Evolutionary conservation across 179 eudicot genomes (phyloP).

Genomic region (Actinidia chinensis): DNA sequence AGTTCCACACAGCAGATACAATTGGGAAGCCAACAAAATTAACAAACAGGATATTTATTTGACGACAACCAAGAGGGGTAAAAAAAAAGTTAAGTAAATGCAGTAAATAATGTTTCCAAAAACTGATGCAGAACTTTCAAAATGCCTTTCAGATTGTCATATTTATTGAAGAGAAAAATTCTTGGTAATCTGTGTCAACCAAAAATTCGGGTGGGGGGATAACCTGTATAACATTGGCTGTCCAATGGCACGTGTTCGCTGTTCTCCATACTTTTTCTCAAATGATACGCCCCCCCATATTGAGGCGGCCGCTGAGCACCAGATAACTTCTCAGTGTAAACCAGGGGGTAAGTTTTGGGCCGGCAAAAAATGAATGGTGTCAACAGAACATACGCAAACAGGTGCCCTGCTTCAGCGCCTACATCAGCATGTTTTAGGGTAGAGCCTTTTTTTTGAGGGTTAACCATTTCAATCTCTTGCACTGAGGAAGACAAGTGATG

Average conservation of each 20-base stretch:
- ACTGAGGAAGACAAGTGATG: constrained; percentile 26
- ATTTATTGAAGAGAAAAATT: background rate
- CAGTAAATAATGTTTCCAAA: background rate
- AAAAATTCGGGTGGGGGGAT: too few species aligned
- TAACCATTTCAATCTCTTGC: constrained; percentile 22
- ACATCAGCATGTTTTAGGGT: constrained; percentile 19
- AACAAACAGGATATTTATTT: background rate
- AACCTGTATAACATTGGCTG: too few species aligned
- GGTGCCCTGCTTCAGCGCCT: constrained; percentile 45
- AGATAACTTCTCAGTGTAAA: too few species aligned
- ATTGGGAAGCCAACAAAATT: background rate
- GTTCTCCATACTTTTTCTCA: too few species aligned
- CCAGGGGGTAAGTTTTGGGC: constrained; percentile 45
- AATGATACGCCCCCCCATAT: too few species aligned
- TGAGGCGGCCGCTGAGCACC: too few species aligned
- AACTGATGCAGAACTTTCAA: background rate
- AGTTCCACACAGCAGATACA: background rate
- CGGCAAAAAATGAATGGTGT: constrained; percentile 95
- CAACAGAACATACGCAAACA: constrained; percentile 90
- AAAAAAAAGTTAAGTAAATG: background rate
- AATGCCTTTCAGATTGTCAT: background rate
- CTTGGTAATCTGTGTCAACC: background rate
- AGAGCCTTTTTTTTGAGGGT: constrained; percentile 24
- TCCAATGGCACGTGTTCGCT: too few species aligned
- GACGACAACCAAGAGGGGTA: background rate